A percentile compares a stretch with the other conserved stretches of the same genome.
Evolutionary conservation across 192 early-diverging fungal species (phyloP).

Genomic region (Rhizophagus prolifer): DNA sequence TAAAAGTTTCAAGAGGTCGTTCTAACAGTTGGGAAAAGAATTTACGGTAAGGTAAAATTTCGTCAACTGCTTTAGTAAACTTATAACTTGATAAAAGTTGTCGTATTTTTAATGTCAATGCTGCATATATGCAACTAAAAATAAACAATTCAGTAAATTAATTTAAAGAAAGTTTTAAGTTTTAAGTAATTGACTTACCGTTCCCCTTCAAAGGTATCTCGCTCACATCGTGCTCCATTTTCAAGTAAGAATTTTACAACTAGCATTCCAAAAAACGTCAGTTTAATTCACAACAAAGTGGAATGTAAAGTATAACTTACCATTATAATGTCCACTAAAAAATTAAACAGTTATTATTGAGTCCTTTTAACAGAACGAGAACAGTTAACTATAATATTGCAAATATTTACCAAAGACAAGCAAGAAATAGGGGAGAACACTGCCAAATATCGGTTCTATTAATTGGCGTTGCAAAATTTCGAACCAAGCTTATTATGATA

Average conservation of each 20-base stretch:
- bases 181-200: neutral
- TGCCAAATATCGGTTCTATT: slow-evolving; percentile 53
- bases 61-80: slow-evolving; percentile 51
- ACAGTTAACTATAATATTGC: too few relatives aligned
- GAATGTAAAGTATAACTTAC: slow-evolving; percentile 32
- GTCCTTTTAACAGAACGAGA: neutral
- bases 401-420: slow-evolving; percentile 33
- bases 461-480: slow-evolving; percentile 40
- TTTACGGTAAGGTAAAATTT: slow-evolving; percentile 33
- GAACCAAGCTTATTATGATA: slow-evolving; percentile 19
- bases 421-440: slow-evolving; percentile 45
- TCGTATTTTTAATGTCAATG: slow-evolving; percentile 49
- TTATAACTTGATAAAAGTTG: slow-evolving; percentile 40
- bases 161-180: neutral
- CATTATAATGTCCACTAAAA: slow-evolving; percentile 22
- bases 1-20: slow-evolving; percentile 26
- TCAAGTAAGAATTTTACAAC: slow-evolving; percentile 46
- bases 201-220: slow-evolving; percentile 52
- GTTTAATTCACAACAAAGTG: neutral
- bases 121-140: slow-evolving; percentile 43
- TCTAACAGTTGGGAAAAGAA: slow-evolving; percentile 33
- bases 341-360: neutral
- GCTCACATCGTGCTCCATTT: slow-evolving; percentile 51
- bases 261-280: neutral
- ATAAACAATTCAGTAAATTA: neutral